Percentiles rank a stretch among this genome's conserved stretches.
Conservation (phyloP, 805 yeast genomes). For the Ogataea ganodermae region DNA sequence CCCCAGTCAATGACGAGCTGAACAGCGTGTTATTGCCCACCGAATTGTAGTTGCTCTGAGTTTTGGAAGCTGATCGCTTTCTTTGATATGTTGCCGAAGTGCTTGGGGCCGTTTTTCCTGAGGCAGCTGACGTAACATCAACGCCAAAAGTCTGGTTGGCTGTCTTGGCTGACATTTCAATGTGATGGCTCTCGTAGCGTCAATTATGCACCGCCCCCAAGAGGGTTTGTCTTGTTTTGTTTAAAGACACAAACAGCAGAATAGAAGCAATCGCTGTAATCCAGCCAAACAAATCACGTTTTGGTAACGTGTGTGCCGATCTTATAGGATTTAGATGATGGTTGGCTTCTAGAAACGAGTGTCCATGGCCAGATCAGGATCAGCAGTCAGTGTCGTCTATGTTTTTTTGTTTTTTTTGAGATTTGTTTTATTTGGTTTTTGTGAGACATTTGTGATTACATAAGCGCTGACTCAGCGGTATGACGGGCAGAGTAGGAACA, state of each 20-base stretch:
- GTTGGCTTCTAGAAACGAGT: neutral
- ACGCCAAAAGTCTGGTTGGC: slow-evolving; percentile 11
- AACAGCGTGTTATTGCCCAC: slow-evolving; percentile 23
- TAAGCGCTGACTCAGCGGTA: too few relatives aligned
- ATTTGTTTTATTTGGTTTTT: neutral
- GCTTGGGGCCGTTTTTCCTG: slow-evolving; percentile 1
- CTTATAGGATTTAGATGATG: neutral
- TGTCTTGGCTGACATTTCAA: slow-evolving; percentile 13
- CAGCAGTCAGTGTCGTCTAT: neutral
- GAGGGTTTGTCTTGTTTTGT: slow-evolving; percentile 1
- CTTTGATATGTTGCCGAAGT: slow-evolving; percentile 25
- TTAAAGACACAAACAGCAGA: neutral
- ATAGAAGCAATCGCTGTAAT: neutral
- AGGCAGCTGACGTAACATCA: slow-evolving; percentile 3
- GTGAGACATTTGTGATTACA: neutral
- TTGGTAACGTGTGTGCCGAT: neutral
- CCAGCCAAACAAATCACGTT: neutral
- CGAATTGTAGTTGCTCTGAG: slow-evolving; percentile 36
- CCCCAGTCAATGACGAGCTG: slow-evolving; percentile 9
- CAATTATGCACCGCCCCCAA: slow-evolving; percentile 2
- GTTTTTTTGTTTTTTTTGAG: neutral
- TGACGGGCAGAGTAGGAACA: too few relatives aligned
- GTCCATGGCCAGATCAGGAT: neutral
- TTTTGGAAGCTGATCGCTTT: slow-evolving; percentile 36
- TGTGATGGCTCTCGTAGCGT: too few relatives aligned